A percentile compares a stretch with the other conserved stretches of the same genome.
These are phyloP conservation scores for Trichophyton verrucosum DNA, from an alignment of 2,329 filamentous ascomycete genomes.

Conservation along the genomic window DNA sequence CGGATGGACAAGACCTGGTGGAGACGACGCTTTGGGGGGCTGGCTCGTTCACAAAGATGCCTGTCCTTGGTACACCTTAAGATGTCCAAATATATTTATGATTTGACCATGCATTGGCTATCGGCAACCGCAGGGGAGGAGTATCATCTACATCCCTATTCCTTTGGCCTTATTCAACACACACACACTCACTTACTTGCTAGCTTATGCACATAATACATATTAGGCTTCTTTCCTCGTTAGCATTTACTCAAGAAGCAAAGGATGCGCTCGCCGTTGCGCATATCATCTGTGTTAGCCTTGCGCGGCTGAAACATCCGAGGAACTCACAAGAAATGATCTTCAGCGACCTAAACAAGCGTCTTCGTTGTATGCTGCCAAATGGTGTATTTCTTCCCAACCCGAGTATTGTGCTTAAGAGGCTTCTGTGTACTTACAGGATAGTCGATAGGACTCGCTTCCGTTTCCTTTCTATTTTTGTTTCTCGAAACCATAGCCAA, in stretches of 20 bases:
- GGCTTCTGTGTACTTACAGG: neutral
- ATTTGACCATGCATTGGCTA: neutral
- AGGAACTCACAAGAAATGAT: constrained; percentile 5
- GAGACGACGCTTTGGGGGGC: neutral
- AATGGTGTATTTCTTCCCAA: neutral
- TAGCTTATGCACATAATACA: neutral
- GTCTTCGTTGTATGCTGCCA: neutral
- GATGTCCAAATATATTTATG: neutral
- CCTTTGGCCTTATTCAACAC: neutral
- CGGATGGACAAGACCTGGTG: neutral
- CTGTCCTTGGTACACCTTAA: neutral
- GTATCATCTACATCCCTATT: neutral
- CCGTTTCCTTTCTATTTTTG: neutral
- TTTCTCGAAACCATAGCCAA: neutral
- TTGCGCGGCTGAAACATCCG: constrained; percentile 1
- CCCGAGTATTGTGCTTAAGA: neutral
- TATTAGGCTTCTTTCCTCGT: neutral
- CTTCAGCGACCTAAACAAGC: neutral
- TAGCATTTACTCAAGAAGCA: neutral
- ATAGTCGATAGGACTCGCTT: neutral
- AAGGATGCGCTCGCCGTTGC: neutral
- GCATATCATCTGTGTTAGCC: neutral
- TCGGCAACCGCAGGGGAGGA: neutral
- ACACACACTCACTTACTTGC: neutral
- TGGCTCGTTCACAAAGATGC: neutral